Base-by-base conservation (phyloP, 768 basidiomycete genomes). In the Serpula lacrymans region DNA sequence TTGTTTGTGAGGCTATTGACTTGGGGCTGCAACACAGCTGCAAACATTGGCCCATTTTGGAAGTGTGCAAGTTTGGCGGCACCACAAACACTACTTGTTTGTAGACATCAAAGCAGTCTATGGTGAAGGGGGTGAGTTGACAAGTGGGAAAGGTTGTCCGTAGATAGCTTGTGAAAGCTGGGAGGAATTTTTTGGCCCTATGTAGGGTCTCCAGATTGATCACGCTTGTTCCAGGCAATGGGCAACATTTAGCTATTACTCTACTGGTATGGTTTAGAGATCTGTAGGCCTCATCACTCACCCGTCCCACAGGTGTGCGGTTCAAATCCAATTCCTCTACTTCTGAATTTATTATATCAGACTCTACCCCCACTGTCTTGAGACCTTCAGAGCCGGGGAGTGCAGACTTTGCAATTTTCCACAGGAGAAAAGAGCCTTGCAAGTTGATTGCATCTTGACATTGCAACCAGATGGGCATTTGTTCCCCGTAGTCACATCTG, bases 401-500 rank as follows among this genome's bases (percentile, higher is more conserved):
- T n/a, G n/a, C n/a, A n/a, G n/a, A n/a, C 10, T 29, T n/a, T 10
- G 28, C 28, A 29, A 29, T 29, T 29, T 29, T 29, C 57, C 63
- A 68, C 4, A 39, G 10, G 6, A 71, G 48, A 33, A 46, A 69
- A 2, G 55, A 37, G 2, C 44, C 16, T 29, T 60, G 60, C 1
- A 44, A 46, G 10, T 45, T 22, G 5, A 72, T 48, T 6, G 63
- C 58, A 39, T 72, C 69, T 16, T 60, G 54, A 3, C 62, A 50
- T 2, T 41, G 32, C 0, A 75, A 52, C 65, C 65, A 70, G 1
- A 35, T 20, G 1, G 62, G 60, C 72, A 74, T 74, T 40, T 72
- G 71, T 11, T 50, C 32, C 3, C 24, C 51, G 34, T 62, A 54
- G 12, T 65, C 54, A 24, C 58, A 51, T 22, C 55, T 12, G 41